A percentile compares a stretch with the other conserved stretches of the same genome.
Conservation (phyloP, 164 flowering plant species). For the Chimonanthus praecox region DNA sequence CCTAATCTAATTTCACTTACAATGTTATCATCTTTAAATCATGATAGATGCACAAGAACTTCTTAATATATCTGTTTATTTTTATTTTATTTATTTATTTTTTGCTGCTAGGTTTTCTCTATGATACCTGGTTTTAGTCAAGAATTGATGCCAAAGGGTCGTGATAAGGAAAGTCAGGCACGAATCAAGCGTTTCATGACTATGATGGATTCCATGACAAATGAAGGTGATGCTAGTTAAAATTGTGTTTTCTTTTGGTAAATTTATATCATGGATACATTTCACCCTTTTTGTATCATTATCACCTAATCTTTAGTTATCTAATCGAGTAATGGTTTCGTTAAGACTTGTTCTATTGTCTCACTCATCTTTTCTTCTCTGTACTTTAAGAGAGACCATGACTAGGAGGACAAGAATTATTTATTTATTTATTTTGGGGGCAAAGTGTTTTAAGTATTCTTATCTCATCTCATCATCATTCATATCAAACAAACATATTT, state of each 20-base stretch:
- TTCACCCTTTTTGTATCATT: neutral
- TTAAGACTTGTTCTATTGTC: neutral
- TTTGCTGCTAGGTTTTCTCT: conserved; percentile 61
- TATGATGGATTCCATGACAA: conserved; percentile 99
- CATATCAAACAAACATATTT: neutral
- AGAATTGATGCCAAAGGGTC: conserved; percentile 95
- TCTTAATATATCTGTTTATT: neutral
- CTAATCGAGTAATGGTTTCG: neutral
- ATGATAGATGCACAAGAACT: neutral
- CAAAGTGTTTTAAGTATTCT: too few relatives aligned
- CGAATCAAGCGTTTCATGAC: conserved; percentile 97
- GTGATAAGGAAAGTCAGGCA: conserved; percentile 92
- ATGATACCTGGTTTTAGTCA: conserved; percentile 96
- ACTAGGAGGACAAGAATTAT: too few relatives aligned
- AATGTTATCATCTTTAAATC: neutral
- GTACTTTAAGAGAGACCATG: neutral
- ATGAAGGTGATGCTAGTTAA: conserved; percentile 48
- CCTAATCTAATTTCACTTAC: neutral
- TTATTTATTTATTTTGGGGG: too few relatives aligned
- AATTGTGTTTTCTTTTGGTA: neutral
- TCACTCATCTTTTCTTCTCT: too few relatives aligned
- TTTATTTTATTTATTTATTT: neutral
- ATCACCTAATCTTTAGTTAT: too few relatives aligned
- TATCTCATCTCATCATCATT: neutral
- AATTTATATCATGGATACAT: neutral